Evolutionary conservation across 192 early-diverging fungal genomes (phyloP).

Genomic region (Coemansia biformis): DNA sequence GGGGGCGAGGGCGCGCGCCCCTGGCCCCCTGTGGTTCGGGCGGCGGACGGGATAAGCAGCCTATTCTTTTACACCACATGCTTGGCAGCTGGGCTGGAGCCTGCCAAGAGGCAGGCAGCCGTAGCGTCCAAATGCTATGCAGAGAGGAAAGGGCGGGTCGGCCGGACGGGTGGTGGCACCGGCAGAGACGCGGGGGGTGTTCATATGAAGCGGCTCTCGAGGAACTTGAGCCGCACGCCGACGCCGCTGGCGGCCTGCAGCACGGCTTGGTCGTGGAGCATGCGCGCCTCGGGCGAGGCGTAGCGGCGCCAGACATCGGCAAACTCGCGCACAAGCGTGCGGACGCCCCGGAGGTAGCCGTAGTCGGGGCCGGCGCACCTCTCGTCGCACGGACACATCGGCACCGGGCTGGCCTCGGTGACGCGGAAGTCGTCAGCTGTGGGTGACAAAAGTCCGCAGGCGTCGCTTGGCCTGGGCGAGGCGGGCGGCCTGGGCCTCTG

Average conservation of each 20-base stretch:
- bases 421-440: conserved; percentile 14
- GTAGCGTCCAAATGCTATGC: too few relatives aligned
- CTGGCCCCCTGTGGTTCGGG: too few relatives aligned
- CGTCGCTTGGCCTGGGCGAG: not conserved
- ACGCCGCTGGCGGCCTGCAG: conserved; percentile 27
- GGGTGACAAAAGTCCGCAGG: not conserved
- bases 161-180: too few relatives aligned
- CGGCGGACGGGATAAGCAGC: too few relatives aligned
- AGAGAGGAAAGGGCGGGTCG: too few relatives aligned
- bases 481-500: too few relatives aligned
- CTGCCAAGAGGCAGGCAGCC: too few relatives aligned
- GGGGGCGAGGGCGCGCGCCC: too few relatives aligned
- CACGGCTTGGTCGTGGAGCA: conserved; percentile 25
- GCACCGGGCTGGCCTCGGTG: conserved; percentile 20
- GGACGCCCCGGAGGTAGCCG: conserved; percentile 53
- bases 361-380: conserved; percentile 49
- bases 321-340: conserved; percentile 51
- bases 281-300: conserved; percentile 36
- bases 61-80: too few relatives aligned
- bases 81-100: too few relatives aligned
- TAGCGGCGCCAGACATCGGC: conserved; percentile 52
- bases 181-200: too few relatives aligned
- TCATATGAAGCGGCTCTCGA: conserved; percentile 16
- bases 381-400: conserved; percentile 29
- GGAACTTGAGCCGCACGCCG: conserved; percentile 32